These are phyloP conservation scores for Xylaria intraflava DNA, from an alignment of 495 filamentous ascomycete species.

Conservation along the genomic window DNA sequence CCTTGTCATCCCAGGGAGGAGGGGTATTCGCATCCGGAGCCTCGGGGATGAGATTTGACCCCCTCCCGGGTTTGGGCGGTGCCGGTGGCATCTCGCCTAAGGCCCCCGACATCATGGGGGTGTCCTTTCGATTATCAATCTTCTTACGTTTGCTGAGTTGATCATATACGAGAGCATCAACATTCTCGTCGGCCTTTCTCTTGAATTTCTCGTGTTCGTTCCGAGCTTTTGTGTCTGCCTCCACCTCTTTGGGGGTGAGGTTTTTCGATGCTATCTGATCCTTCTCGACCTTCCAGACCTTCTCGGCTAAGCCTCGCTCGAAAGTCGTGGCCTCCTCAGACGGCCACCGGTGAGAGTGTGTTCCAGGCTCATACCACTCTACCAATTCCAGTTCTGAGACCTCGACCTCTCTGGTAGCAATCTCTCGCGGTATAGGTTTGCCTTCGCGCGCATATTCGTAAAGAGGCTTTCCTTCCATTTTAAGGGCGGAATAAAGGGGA, in stretches of 20 bases:
- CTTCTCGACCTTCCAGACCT: slow-evolving; percentile 52
- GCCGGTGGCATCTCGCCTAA: slow-evolving; percentile 29
- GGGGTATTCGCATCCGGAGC: slow-evolving; percentile 28
- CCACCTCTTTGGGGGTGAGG: slow-evolving; percentile 38
- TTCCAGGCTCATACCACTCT: slow-evolving; percentile 82
- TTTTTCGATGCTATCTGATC: slow-evolving; percentile 35
- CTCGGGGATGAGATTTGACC: slow-evolving; percentile 30
- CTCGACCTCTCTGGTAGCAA: slow-evolving; percentile 70
- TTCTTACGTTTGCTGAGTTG: slow-evolving; percentile 31
- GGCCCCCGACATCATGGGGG: slow-evolving; percentile 50
- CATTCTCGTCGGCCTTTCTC: slow-evolving; percentile 39
- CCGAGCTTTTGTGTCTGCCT: slow-evolving; percentile 39
- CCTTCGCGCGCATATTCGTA: slow-evolving; percentile 96
- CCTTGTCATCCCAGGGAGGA: slow-evolving; percentile 40
- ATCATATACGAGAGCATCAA: slow-evolving; percentile 38
- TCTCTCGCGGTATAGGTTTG: slow-evolving; percentile 72
- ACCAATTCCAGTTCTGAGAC: slow-evolving; percentile 69
- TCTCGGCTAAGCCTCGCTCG: slow-evolving; percentile 67
- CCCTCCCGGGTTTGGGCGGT: slow-evolving; percentile 26
- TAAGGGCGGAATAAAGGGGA: slow-evolving; percentile 85
- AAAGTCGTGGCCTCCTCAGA: slow-evolving; percentile 62
- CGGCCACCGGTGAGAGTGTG: slow-evolving; percentile 67
- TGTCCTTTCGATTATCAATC: slow-evolving; percentile 8
- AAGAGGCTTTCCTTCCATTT: slow-evolving; percentile 80
- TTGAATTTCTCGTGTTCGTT: slow-evolving; percentile 42